phyloP scores from a whole-genome alignment of 495 filamentous ascomycete species.

The Cenococcum geophilum region DNA sequence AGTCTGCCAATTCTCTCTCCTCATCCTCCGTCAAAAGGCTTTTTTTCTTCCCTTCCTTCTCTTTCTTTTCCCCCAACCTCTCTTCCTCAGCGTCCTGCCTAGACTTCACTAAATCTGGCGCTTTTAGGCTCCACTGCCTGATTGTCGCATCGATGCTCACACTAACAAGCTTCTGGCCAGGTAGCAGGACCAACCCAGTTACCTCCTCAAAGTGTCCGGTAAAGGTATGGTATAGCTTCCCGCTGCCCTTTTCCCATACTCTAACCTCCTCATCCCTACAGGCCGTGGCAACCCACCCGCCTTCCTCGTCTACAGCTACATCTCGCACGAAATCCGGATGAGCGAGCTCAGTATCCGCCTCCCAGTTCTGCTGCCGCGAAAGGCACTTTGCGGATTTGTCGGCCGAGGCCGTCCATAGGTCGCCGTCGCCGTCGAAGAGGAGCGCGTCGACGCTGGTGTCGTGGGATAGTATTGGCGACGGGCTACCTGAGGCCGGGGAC shows the following conservation, averaged over 20 bases:
- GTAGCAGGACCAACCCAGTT: conserved; percentile 65
- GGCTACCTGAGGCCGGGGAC: not conserved
- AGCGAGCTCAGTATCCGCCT: conserved; percentile 59
- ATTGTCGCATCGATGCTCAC: conserved; percentile 85
- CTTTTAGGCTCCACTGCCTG: conserved; percentile 68
- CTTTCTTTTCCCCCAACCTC: conserved; percentile 39
- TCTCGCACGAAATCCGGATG: conserved; percentile 90
- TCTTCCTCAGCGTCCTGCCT: conserved; percentile 46
- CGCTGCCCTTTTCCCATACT: conserved; percentile 74
- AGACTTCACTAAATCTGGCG: conserved; percentile 53
- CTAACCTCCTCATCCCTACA: conserved; percentile 88
- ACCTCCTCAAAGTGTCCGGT: conserved; percentile 91
- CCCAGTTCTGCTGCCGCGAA: conserved; percentile 57
- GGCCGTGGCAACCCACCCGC: conserved; percentile 80
- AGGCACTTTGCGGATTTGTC: conserved; percentile 78
- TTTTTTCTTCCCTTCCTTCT: conserved; percentile 40
- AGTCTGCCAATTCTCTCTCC: conserved; percentile 76
- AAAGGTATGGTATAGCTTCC: conserved; percentile 68
- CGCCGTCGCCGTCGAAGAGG: conserved; percentile 57
- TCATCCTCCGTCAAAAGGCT: conserved; percentile 68
- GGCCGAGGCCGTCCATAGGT: conserved; percentile 86
- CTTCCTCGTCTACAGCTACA: conserved; percentile 61
- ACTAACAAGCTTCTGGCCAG: conserved; percentile 57
- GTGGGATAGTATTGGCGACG: conserved; percentile 62
- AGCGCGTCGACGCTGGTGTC: conserved; percentile 85